Evolutionary conservation across 805 yeast species (phyloP).

Genomic region (Candida vaughaniae): DNA sequence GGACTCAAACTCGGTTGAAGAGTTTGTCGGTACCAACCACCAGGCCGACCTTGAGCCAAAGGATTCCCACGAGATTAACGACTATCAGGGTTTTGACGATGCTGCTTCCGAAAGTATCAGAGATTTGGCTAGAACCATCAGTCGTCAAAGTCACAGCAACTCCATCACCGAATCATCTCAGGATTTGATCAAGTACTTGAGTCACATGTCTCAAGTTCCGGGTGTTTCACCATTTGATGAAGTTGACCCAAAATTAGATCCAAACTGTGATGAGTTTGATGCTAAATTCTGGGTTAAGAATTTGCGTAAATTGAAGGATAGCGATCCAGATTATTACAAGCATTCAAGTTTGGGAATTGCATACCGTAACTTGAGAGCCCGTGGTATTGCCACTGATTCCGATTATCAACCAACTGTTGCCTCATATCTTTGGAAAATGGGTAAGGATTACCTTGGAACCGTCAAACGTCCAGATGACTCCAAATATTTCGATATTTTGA

Average conservation of each 20-base stretch:
- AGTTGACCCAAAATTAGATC: constrained; percentile 48
- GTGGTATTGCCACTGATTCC: constrained; percentile 61
- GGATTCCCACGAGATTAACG: constrained; percentile 16
- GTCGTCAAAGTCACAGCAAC: constrained; percentile 13
- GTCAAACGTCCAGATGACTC: constrained; percentile 11
- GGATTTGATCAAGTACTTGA: constrained; percentile 36
- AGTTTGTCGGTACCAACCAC: constrained; percentile 4
- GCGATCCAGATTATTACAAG: constrained; percentile 59
- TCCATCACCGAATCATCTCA: constrained; percentile 13
- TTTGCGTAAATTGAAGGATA: constrained; percentile 46
- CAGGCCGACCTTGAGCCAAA: background rate
- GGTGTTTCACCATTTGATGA: constrained; percentile 36
- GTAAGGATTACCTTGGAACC: constrained; percentile 4
- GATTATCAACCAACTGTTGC: constrained; percentile 59
- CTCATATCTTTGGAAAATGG: constrained; percentile 33
- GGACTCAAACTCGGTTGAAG: constrained; percentile 10
- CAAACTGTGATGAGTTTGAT: constrained; percentile 50
- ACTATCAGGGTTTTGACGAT: constrained; percentile 20
- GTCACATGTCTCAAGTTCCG: constrained; percentile 45
- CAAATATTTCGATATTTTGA: constrained; percentile 22
- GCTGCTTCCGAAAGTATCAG: constrained; percentile 17
- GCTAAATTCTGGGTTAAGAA: constrained; percentile 64
- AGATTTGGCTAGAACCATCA: constrained; percentile 15
- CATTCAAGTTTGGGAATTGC: constrained; percentile 56
- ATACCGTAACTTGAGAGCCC: constrained; percentile 53